Conservation (phyloP, 1,284 basidiomycete species). For the Austroboletus novae-zelandiae region DNA sequence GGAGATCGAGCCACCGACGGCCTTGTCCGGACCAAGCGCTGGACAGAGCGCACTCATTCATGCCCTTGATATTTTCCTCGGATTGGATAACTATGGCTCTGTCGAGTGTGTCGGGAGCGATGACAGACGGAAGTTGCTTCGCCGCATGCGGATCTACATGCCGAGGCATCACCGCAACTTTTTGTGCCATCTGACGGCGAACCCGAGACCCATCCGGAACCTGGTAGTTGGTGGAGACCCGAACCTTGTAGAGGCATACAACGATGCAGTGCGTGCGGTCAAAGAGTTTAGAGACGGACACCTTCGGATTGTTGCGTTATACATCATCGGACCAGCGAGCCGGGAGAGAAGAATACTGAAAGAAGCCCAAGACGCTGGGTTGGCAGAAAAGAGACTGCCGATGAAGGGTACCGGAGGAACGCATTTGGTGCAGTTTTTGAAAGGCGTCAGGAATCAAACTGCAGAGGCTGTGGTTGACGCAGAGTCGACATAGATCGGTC, state of each 20-base stretch:
- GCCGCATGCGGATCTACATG: conserved; percentile 88
- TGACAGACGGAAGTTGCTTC: conserved; percentile 53
- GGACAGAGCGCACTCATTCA: conserved; percentile 91
- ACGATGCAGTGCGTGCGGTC: conserved; percentile 68
- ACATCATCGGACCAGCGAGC: conserved; percentile 74
- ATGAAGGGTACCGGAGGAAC: conserved; percentile 87
- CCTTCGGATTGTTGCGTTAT: conserved; percentile 82
- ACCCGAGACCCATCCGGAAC: conserved; percentile 54
- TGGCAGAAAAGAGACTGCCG: conserved; percentile 24
- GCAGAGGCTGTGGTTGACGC: conserved; percentile 14
- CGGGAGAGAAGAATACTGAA: conserved; percentile 27
- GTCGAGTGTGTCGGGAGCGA: conserved; percentile 11
- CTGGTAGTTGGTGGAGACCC: conserved; percentile 25
- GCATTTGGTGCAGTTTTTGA: conserved; percentile 43
- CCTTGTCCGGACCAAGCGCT: conserved; percentile 86
- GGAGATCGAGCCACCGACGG: conserved; percentile 49
- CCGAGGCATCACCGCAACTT: conserved; percentile 89
- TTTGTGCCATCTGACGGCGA: conserved; percentile 74
- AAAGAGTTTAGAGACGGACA: conserved; percentile 86
- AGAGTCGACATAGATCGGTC: neutral
- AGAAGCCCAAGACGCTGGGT: conserved; percentile 22
- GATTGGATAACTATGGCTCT: conserved; percentile 59
- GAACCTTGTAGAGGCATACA: conserved; percentile 63
- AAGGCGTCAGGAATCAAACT: conserved; percentile 26
- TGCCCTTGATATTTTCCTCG: conserved; percentile 87